Conservation (phyloP, 345 rosid species). For the Passiflora organensis region DNA sequence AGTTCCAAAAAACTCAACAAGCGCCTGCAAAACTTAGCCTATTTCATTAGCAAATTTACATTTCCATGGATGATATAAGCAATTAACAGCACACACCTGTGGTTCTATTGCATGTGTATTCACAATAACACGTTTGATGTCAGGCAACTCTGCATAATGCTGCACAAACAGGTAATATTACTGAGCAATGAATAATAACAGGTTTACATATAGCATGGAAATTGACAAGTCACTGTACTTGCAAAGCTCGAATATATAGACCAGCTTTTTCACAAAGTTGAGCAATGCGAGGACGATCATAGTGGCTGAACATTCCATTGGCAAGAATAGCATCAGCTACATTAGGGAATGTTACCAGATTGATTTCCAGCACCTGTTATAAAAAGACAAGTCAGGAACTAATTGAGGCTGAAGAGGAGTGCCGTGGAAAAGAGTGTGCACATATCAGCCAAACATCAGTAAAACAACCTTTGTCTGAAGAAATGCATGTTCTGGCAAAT, state of each 20-base stretch:
- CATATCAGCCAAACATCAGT: too few species aligned
- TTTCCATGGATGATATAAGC: not conserved
- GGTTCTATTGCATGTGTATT: conserved; percentile 99
- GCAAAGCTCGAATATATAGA: conserved; percentile 80
- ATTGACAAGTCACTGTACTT: conserved; percentile 41
- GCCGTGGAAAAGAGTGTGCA: too few species aligned
- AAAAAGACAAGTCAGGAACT: not conserved
- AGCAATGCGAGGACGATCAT: conserved; percentile 93
- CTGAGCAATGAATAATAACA: not conserved
- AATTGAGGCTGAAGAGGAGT: not conserved
- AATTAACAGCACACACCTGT: conserved; percentile 48
- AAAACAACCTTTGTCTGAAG: conserved; percentile 80
- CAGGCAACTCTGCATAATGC: conserved; percentile 95
- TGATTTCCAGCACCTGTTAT: conserved; percentile 87
- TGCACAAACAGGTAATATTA: conserved; percentile 36
- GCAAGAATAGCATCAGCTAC: conserved; percentile 99
- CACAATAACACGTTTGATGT: conserved; percentile 97
- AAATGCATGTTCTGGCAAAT: conserved; percentile 86
- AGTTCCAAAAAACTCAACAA: conserved; percentile 97
- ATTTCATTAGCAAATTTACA: not conserved
- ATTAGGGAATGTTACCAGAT: conserved; percentile 94
- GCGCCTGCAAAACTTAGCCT: conserved; percentile 47
- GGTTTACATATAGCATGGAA: not conserved
- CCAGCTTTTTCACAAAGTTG: conserved; percentile 99
- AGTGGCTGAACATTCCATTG: conserved; percentile 95